These are phyloP conservation scores for Coniferiporia sulphurascens DNA, from an alignment of 1,284 basidiomycete genomes.

Conservation along the genomic window DNA sequence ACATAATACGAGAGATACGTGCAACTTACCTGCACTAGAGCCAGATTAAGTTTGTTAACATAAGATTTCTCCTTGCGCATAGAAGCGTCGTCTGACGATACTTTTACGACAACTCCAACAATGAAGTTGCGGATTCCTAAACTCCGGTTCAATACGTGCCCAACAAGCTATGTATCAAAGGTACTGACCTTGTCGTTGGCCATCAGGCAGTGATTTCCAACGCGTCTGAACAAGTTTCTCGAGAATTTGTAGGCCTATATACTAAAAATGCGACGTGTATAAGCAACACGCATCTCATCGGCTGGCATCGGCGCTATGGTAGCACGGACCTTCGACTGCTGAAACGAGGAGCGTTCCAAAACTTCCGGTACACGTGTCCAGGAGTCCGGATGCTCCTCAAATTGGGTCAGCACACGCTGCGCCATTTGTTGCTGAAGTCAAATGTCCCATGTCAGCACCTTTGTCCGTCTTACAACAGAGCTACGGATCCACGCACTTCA, in stretches of 20 bases:
- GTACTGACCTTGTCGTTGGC: slow-evolving; percentile 79
- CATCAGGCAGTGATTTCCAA: slow-evolving; percentile 95
- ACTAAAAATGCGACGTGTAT: slow-evolving; percentile 42
- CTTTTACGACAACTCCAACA: slow-evolving; percentile 89
- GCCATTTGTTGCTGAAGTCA: slow-evolving; percentile 79
- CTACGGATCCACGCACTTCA: slow-evolving; percentile 48
- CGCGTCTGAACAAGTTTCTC: slow-evolving; percentile 92
- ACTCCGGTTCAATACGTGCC: neutral
- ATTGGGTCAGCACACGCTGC: slow-evolving; percentile 88
- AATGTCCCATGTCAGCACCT: slow-evolving; percentile 12
- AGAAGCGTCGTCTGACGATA: slow-evolving; percentile 82
- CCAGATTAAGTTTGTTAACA: slow-evolving; percentile 95
- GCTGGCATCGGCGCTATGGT: neutral
- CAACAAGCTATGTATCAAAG: neutral
- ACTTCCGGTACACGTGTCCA: slow-evolving; percentile 98
- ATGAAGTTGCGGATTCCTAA: slow-evolving; percentile 96
- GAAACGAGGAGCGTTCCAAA: slow-evolving; percentile 79
- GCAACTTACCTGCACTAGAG: slow-evolving; percentile 80
- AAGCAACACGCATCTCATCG: neutral
- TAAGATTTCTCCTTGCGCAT: slow-evolving; percentile 94
- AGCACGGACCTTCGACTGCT: slow-evolving; percentile 81
- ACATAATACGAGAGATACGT: neutral
- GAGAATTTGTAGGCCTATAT: slow-evolving; percentile 90
- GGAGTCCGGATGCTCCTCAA: slow-evolving; percentile 96
- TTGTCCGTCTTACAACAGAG: slow-evolving; percentile 3